Evolutionary conservation across 169 alveolate species (phyloP).

Genomic region (Amoebophrya sp.): DNA sequence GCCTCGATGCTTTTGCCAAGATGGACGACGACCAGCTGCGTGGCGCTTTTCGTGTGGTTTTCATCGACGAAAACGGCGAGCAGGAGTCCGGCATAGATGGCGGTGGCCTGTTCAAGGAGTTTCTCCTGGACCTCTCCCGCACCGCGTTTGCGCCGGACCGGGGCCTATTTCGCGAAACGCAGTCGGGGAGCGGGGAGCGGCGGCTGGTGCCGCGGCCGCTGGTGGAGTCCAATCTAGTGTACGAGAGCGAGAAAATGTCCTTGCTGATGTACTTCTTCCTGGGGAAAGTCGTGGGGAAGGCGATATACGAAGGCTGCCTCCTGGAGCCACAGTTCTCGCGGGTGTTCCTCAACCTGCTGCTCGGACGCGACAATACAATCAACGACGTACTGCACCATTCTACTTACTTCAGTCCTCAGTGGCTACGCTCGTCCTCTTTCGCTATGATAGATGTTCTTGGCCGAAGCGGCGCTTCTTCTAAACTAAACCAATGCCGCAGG

Average conservation of each 20-base stretch:
- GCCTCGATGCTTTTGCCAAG: background rate
- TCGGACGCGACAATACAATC: slow-evolving; percentile 54
- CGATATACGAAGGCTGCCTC: slow-evolving; percentile 75
- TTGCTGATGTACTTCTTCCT: slow-evolving; percentile 41
- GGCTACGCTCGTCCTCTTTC: too few species aligned
- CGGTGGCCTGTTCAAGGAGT: slow-evolving; percentile 94
- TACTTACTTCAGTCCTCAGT: too few species aligned
- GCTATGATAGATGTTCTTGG: too few species aligned
- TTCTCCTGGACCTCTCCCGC: slow-evolving; percentile 66
- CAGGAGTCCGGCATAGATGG: slow-evolving; percentile 92
- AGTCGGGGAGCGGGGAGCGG: too few species aligned
- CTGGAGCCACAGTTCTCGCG: slow-evolving; percentile 73
- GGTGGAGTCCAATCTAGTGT: background rate
- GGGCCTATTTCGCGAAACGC: slow-evolving; percentile 52
- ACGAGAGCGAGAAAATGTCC: background rate
- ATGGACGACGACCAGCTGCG: background rate
- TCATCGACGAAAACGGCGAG: slow-evolving; percentile 53
- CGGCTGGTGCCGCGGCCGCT: slow-evolving; percentile 9
- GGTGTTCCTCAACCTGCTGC: slow-evolving; percentile 60
- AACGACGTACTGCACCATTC: slow-evolving; percentile 71
- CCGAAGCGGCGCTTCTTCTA: too few species aligned
- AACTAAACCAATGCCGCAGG: too few species aligned
- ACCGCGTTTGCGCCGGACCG: slow-evolving; percentile 64
- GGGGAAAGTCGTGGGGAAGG: slow-evolving; percentile 76
- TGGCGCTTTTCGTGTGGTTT: background rate